Evolutionary conservation across 352 stramenopile genomes (phyloP).

Genomic region (Pythium monospermum): DNA sequence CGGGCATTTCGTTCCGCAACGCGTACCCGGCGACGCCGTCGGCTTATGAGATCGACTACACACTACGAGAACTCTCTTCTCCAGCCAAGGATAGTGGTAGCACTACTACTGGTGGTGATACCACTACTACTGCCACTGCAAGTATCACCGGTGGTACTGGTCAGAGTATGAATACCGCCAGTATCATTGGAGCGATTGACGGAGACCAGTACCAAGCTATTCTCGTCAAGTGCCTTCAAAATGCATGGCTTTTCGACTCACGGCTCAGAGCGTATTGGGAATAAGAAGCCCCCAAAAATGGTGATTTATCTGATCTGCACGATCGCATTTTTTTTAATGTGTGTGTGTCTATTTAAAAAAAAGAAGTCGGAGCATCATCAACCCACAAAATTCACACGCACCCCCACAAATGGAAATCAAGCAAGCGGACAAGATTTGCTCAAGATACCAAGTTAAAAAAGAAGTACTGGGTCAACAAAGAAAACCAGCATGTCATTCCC

Average conservation of each 20-base stretch:
- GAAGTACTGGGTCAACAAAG: too few relatives aligned
- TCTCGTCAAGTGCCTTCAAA: constrained; percentile 13
- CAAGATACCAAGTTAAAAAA: not conserved
- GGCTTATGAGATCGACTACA: constrained; percentile 19
- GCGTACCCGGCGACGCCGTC: constrained; percentile 18
- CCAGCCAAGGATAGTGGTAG: not conserved
- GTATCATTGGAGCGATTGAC: constrained; percentile 15
- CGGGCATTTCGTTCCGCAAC: constrained; percentile 13
- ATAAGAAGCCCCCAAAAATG: too few relatives aligned
- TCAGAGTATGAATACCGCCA: not conserved
- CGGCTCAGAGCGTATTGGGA: constrained; percentile 16
- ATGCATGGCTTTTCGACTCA: constrained; percentile 16
- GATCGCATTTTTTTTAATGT: constrained; percentile 6
- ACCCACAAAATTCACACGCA: not conserved
- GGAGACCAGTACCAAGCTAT: constrained; percentile 9
- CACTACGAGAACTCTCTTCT: constrained; percentile 9
- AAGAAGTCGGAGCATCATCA: too few relatives aligned
- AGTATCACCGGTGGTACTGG: too few relatives aligned
- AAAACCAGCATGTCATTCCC: too few relatives aligned
- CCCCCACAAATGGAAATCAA: not conserved
- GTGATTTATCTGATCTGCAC: constrained; percentile 1
- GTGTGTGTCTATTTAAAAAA: too few relatives aligned
- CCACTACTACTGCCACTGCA: too few relatives aligned
- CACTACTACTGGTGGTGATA: not conserved
- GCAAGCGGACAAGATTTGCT: not conserved